Evolutionary conservation across 2,329 filamentous ascomycete species (phyloP), one percentile per base, ranked within the genome.

Genomic region (Leptoxyphium fumago): DNA sequence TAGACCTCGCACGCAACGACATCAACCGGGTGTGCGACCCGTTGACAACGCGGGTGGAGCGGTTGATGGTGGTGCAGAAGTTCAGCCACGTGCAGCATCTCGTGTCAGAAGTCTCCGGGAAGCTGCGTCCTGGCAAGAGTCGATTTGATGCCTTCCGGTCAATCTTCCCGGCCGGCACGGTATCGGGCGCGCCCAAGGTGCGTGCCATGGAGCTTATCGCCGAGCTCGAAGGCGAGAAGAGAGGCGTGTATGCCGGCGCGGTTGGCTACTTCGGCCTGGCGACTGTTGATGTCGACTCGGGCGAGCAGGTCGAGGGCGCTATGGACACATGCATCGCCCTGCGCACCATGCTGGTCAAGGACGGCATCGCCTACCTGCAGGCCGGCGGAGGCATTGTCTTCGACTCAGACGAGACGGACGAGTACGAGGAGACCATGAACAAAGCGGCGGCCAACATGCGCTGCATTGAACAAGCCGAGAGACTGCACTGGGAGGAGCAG

Each of bases 11-110:
- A 10, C 79, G 91, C 46, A 96, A 98, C 71, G 91, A 98, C 63
- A 78, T 98, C 54, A 96, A 95, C 68, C 81, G 91, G 41, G 85
- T 98, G 17, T 94, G 86, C 63, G 87, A 95, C 65, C 91, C 91
- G 14, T 71, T 81, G 32, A 85, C 84, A 26, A 94, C 89, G 28
- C 78, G 84, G 48, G 91, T 96, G 21, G 91, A 98, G 69, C 78
- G 86, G 43, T 70, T 96, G 50, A 95, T 96, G 89, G 84, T 86
- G 2, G 85, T 93, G 10, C 84, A 94, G 65, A 82, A 83, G 58
- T 98, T 98, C 69, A 91, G 83, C 47, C 91, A 98, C 64, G 91
- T 98, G 26, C 91, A 96, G 71, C 91, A 98, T 64, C 75, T 98
- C 14, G 88, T 94, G 4, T 94, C 86, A 1, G 88, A 98, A 64